phyloP scores from a whole-genome alignment of 2,329 filamentous ascomycete genomes.

The Aspergillus nomiae region DNA sequence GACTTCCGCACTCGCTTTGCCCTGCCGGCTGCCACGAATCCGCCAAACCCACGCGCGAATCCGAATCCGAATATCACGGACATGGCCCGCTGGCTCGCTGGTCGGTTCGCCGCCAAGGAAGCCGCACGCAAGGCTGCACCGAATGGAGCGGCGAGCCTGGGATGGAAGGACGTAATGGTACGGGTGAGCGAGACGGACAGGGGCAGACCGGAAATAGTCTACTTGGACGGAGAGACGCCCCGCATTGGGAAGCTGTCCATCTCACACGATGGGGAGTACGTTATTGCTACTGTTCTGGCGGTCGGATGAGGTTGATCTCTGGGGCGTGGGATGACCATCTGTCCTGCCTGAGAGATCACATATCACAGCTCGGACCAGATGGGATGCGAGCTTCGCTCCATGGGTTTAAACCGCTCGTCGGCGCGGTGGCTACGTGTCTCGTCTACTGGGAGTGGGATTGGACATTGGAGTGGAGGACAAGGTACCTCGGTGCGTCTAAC shows the following conservation, averaged over 20 bases:
- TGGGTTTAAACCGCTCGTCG: neutral
- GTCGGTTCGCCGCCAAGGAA: conserved; percentile 73
- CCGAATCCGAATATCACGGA: conserved; percentile 23
- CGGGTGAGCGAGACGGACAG: conserved; percentile 28
- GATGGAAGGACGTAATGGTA: conserved; percentile 63
- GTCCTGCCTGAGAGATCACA: neutral
- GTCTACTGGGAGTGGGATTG: neutral
- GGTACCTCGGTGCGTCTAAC: neutral
- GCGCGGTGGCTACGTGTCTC: neutral
- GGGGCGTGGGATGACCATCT: neutral
- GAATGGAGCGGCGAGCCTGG: conserved; percentile 54
- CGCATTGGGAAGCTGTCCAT: conserved; percentile 73
- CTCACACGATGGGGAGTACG: conserved; percentile 84
- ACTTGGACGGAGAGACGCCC: conserved; percentile 27
- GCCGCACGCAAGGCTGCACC: conserved; percentile 71
- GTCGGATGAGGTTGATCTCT: conserved; percentile 26
- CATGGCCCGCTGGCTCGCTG: conserved; percentile 47
- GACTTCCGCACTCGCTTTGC: conserved; percentile 40
- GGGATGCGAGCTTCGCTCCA: neutral
- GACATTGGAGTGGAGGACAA: neutral
- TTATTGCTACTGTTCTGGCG: conserved; percentile 52
- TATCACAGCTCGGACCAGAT: neutral
- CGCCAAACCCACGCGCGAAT: neutral
- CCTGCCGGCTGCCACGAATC: conserved; percentile 9
- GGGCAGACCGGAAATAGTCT: conserved; percentile 42